Percentiles rank a stretch among this genome's conserved stretches.
phyloP scores from a whole-genome alignment of 352 stramenopile genomes.

The Phytopythium kandeliae region DNA sequence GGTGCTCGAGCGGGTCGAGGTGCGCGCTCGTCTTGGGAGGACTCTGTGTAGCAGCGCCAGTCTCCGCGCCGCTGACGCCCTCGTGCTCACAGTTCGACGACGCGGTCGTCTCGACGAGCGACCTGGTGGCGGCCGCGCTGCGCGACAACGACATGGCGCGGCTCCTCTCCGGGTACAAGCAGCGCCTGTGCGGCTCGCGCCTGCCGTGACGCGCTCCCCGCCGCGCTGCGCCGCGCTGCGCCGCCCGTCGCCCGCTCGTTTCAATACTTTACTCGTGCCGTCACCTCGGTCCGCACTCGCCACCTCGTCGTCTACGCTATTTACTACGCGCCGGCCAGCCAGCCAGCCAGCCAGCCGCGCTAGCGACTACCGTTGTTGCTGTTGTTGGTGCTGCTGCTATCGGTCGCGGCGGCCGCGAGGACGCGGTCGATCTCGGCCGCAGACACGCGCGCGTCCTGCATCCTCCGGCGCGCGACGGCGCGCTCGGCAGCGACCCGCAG shows the following conservation, averaged over 20 bases:
- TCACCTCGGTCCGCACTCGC: not conserved
- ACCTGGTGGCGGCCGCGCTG: constrained; percentile 52
- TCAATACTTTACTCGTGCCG: constrained; percentile 3
- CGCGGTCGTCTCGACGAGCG: constrained; percentile 19
- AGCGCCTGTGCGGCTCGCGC: constrained; percentile 23
- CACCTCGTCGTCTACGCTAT: not conserved
- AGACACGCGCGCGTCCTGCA: constrained; percentile 42
- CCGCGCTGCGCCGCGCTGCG: too few species aligned
- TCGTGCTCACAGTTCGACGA: constrained; percentile 15
- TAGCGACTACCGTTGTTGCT: too few species aligned
- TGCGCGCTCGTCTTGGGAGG: constrained; percentile 9
- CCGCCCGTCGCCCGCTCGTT: too few species aligned
- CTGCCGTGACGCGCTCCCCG: constrained; percentile 6
- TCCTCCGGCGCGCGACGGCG: constrained; percentile 42
- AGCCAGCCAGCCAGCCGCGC: too few species aligned
- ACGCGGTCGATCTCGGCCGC: constrained; percentile 27
- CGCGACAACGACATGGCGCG: constrained; percentile 53
- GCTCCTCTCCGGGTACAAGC: constrained; percentile 54
- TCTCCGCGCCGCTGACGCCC: not conserved
- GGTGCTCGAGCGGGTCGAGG: constrained; percentile 49
- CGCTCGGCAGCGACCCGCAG: constrained; percentile 47
- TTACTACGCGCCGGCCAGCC: too few species aligned
- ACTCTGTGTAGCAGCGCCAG: too few species aligned
- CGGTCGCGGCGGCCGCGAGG: not conserved
- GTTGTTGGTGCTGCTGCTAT: not conserved